phyloP scores from a whole-genome alignment of 2,329 filamentous ascomycete species.

The Xylaria sp. region DNA sequence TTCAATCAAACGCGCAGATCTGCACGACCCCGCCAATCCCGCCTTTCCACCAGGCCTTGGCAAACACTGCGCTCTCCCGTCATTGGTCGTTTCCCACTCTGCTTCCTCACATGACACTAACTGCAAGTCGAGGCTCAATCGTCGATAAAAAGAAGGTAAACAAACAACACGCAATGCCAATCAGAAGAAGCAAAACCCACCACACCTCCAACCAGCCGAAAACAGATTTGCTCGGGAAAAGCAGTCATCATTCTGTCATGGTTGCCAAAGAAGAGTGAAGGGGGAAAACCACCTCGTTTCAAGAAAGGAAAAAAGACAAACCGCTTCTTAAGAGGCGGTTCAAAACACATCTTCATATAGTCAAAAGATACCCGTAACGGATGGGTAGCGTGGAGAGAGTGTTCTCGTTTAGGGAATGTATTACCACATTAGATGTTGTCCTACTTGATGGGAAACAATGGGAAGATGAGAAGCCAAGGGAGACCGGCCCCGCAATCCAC shows the following conservation, averaged over 20 bases:
- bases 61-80: constrained; percentile 14
- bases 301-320: neutral
- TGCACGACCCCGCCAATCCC: constrained; percentile 31
- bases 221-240: neutral
- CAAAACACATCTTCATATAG: neutral
- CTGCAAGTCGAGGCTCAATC: constrained; percentile 27
- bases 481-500: constrained; percentile 15
- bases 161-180: constrained; percentile 30
- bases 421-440: constrained; percentile 14
- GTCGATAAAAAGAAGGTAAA: constrained; percentile 25
- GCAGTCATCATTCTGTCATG: neutral
- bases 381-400: neutral
- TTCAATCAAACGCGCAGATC: constrained; percentile 38
- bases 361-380: constrained; percentile 1
- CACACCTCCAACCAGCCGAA: constrained; percentile 1
- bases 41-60: constrained; percentile 28
- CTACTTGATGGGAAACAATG: neutral
- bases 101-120: constrained; percentile 33
- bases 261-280: neutral
- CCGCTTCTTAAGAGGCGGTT: constrained; percentile 4
- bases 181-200: constrained; percentile 21
- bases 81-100: constrained; percentile 30
- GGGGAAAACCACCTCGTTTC: neutral
- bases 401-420: constrained; percentile 12
- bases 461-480: neutral